phyloP scores from a whole-genome alignment of 495 filamentous ascomycete species.

The Niebla homalea region DNA sequence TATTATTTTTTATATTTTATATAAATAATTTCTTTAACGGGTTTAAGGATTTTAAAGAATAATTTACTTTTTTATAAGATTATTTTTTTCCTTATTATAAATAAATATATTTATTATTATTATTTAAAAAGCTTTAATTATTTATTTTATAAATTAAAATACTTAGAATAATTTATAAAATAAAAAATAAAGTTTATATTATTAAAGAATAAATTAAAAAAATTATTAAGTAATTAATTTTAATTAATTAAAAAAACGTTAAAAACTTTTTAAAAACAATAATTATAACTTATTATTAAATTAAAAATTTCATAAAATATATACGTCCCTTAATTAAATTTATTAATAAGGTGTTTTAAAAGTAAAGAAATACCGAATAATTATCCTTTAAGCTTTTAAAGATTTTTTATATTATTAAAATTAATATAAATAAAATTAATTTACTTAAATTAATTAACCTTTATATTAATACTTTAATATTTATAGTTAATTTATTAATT shows the following conservation, averaged over 20 bases:
- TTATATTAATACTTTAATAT: slow-evolving; percentile 3
- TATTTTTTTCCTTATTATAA: slow-evolving; percentile 3
- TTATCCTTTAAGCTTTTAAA: slow-evolving; percentile 4
- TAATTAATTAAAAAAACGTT: not conserved
- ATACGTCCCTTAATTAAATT: not conserved
- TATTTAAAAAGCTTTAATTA: slow-evolving; percentile 2
- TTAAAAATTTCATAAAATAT: slow-evolving; percentile 6
- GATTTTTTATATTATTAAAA: not conserved
- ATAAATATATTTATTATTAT: not conserved
- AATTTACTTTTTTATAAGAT: not conserved
- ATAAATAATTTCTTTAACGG: not conserved
- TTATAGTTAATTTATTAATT: not conserved
- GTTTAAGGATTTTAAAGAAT: not conserved
- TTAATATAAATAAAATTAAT: not conserved
- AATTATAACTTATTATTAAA: not conserved
- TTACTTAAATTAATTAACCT: not conserved
- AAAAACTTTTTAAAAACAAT: not conserved
- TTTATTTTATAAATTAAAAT: not conserved
- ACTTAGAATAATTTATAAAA: not conserved
- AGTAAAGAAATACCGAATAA: not conserved
- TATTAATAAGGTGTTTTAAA: not conserved
- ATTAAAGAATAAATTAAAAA: not conserved
- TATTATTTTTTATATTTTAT: not conserved
- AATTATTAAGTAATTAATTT: not conserved
- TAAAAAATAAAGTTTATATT: not conserved